Evolutionary conservation across 441 rosid genomes (phyloP), one percentile per base, ranked within the genome.

Genomic region (Gossypium schwendimanii): DNA sequence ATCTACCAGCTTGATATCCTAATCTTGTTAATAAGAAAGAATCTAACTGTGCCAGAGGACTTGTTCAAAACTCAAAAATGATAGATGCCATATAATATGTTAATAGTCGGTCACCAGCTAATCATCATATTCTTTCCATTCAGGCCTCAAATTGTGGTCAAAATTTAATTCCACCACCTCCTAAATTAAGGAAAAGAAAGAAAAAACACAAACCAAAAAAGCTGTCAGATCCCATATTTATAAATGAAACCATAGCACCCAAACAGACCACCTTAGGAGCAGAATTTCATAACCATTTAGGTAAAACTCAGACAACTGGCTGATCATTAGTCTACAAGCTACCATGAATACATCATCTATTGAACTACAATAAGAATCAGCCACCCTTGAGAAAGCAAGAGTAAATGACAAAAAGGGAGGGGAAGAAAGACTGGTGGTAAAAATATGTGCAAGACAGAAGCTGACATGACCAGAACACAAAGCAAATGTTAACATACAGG

Each of bases 201-300:
- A 4, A 1, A 41, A 41, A 24, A 47, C 9, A 54, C 9, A 45
- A n/a, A 45, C 24, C 70, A 23, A 23, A 66, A 65, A 11, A 47
- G 26, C 21, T 66, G 39, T 1, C 21, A 7, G 70, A 66, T 66
- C 36, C n/a, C 3, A 47, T 18, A 11, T 45, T 63, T 53, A 24
- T 24, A 3, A 15, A 15, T 68, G 45, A 68, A 50, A 31, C 15
- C 45, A 52, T 52, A 53, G 11, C 45, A 26, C 24, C 47, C 60
- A 68, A 33, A 54, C 45, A 68, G 45, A 28, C 60, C 47, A 68
- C 72, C 71, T 50, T 68, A 50, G 31, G 60, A 66, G 41, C 71
- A 52, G 2, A 68, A 68, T 10, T 52, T 52, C 45, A 52, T 45
- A 12, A 66, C 15, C n/a, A 14, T 24, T 66, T 49, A 52, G 17